Evolutionary conservation across 2,329 filamentous ascomycete genomes (phyloP).

Genomic region (Helotiales sp.): DNA sequence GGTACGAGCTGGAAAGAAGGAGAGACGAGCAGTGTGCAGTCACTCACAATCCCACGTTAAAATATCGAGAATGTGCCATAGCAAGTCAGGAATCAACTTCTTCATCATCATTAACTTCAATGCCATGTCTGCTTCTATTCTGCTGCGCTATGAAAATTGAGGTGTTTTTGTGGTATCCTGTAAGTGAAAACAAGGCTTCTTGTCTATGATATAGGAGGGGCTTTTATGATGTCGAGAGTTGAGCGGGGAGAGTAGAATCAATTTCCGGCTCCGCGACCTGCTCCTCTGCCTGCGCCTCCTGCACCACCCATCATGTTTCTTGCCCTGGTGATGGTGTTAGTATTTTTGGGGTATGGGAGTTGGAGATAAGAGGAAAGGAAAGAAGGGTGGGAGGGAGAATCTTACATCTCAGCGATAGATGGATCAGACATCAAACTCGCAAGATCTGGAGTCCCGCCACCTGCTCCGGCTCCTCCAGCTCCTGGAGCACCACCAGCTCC

Average conservation of each 20-base stretch:
- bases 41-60: too few species aligned
- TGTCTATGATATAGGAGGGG: background rate
- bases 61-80: too few species aligned
- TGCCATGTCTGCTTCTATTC: background rate
- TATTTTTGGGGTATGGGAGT: background rate
- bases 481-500: constrained; percentile 48
- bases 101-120: background rate
- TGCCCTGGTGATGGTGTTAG: constrained; percentile 43
- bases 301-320: constrained; percentile 63
- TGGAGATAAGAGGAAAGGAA: background rate
- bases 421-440: constrained; percentile 87
- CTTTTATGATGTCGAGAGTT: background rate
- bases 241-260: background rate
- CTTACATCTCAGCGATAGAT: constrained; percentile 89
- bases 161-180: background rate
- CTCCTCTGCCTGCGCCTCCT: constrained; percentile 32
- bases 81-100: too few species aligned
- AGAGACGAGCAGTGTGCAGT: too few species aligned
- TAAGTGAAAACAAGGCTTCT: background rate
- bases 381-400: constrained; percentile 28
- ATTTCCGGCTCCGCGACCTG: constrained; percentile 11
- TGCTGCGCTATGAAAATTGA: background rate
- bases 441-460: constrained; percentile 87
- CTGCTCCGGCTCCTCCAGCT: constrained; percentile 49
- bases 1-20: too few species aligned